Percentiles rank a stretch among this genome's conserved stretches.
Evolutionary conservation across 2,329 filamentous ascomycete species (phyloP).

Genomic region (Ceratocystis eucalypticola): DNA sequence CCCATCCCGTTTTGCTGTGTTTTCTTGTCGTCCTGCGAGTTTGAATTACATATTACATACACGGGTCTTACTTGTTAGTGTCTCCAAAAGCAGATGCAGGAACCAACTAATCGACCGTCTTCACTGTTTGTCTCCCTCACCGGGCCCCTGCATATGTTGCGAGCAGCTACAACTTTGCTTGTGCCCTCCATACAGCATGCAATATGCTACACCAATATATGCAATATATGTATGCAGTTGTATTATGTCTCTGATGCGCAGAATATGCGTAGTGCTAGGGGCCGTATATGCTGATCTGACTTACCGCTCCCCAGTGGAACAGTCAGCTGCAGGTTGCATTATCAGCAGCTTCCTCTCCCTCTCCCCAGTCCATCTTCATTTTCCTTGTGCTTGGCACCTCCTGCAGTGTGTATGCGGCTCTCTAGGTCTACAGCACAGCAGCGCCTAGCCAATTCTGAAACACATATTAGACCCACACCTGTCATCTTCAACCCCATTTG

Average conservation of each 20-base stretch:
- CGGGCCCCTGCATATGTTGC: neutral
- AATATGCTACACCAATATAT: too few species aligned
- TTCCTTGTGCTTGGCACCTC: neutral
- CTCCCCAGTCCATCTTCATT: neutral
- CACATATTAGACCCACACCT: neutral
- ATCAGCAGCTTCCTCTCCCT: neutral
- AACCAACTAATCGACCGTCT: neutral
- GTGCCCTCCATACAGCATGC: neutral
- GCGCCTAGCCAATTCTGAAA: conserved; percentile 4
- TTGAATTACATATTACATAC: too few species aligned
- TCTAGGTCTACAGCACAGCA: conserved; percentile 1
- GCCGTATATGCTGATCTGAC: too few species aligned
- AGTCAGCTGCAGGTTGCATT: too few species aligned
- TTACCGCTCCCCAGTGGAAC: too few species aligned
- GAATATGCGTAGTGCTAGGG: too few species aligned
- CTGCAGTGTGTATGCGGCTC: neutral
- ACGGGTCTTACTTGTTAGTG: too few species aligned
- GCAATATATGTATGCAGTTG: too few species aligned
- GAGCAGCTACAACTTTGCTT: neutral
- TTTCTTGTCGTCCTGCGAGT: too few species aligned
- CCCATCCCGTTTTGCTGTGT: too few species aligned
- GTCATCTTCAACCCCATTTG: neutral
- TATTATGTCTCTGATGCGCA: too few species aligned
- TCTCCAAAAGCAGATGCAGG: neutral
- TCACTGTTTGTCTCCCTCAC: neutral